Evolutionary conservation across 306 rosid genomes (phyloP), one percentile per base, ranked within the genome.

Genomic region (Cicer cuneatum): DNA sequence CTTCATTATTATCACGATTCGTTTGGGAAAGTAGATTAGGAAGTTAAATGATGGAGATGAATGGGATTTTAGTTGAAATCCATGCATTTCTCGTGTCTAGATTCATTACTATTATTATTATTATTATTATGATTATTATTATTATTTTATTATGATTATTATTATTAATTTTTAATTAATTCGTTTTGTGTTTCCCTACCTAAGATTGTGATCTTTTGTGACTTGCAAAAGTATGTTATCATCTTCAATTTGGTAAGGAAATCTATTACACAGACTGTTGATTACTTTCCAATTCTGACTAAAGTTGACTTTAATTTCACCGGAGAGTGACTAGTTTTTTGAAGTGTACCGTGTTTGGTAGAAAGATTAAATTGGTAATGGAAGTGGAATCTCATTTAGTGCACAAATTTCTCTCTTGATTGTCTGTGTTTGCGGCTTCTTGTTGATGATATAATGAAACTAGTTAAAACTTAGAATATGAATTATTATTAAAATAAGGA

Each of bases 1-100:
- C 7, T 2, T 52, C 1, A 1, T 71, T 43, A 0, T 69, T 71
- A 10, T 80, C 10, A 15, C 8, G 58, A 69, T 68, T 80, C 43
- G 37, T 61, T 47, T 37, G 37, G 37, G 67, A 2, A 66, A 68
- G 2, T 6, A 8, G 19, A 14, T 14, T 45, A 2, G 12, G 41
- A 54, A 49, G 69, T 45, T 4, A 10, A 62, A 57, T 18, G 37
- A 15, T n/a, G 9, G 9, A 3, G 71, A 14, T 64, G 59, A 14
- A 29, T 71, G 60, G n/a, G 40, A n/a, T 54, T 72, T 66, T 56
- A 57, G 83, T 37, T 39, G 11, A 40, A 65, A 69, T 81, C 78
- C 66, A 42, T 51, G 64, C 76, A 24, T 62, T 29, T 73, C 12
- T 69, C 54, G 9, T 60, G 64, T 53, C 56, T 78, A 69, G 77